Evolutionary conservation across 805 yeast genomes (phyloP).

Genomic region (Hanseniaspora occidentalis): DNA sequence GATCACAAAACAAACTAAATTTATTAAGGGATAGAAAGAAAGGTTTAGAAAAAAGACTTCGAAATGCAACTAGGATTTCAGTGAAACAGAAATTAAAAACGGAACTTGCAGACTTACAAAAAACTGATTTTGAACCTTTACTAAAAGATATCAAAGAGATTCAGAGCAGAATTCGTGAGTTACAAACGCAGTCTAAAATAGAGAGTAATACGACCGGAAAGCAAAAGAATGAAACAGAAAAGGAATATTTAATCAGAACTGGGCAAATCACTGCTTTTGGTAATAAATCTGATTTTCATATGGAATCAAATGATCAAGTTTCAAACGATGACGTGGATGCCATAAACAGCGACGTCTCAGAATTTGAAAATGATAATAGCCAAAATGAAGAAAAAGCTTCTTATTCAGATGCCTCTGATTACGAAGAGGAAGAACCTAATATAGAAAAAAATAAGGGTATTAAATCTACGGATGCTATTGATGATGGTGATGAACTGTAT

Average conservation of each 20-base stretch:
- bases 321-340: constrained; percentile 5
- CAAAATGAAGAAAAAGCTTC: constrained; percentile 9
- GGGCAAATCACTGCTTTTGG: constrained; percentile 95
- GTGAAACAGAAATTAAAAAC: constrained; percentile 40
- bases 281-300: constrained; percentile 41
- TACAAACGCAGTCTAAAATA: constrained; percentile 12
- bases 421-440: constrained; percentile 11
- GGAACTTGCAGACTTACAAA: constrained; percentile 40
- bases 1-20: constrained; percentile 38
- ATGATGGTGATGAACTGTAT: constrained; percentile 68
- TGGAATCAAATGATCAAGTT: constrained; percentile 24
- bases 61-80: constrained; percentile 51
- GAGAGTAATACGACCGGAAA: constrained; percentile 20
- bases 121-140: constrained; percentile 40
- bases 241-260: constrained; percentile 71
- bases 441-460: constrained; percentile 8
- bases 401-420: constrained; percentile 12
- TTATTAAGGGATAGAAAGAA: constrained; percentile 32
- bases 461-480: constrained; percentile 27
- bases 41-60: constrained; percentile 35
- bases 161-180: constrained; percentile 30
- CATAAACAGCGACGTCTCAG: too few species aligned
- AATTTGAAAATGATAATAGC: constrained; percentile 13
- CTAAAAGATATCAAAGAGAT: constrained; percentile 54
- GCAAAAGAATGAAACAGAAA: constrained; percentile 62